Percentiles rank a stretch among this genome's conserved stretches.
Evolutionary conservation across 1,284 basidiomycete genomes (phyloP).

Genomic region (Cystobasidiaceae sp.): DNA sequence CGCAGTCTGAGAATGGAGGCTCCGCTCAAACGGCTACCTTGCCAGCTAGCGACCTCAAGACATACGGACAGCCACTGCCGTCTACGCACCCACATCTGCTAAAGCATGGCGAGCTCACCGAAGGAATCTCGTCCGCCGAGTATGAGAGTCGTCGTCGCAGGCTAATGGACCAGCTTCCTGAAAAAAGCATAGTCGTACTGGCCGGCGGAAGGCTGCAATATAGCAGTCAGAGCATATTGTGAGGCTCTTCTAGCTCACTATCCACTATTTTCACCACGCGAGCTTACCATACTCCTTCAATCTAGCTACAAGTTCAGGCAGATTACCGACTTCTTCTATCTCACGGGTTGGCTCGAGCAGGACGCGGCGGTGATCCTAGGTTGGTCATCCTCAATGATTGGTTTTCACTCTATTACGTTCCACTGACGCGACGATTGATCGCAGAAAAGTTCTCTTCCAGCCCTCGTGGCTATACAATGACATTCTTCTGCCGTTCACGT

Average conservation of each 20-base stretch:
- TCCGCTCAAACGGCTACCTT: neutral
- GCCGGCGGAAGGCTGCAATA: slow-evolving; percentile 76
- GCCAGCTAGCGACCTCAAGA: neutral
- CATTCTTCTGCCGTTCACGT: slow-evolving; percentile 75
- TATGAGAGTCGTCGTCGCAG: slow-evolving; percentile 70
- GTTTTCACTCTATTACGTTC: too few relatives aligned
- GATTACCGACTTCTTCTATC: slow-evolving; percentile 84
- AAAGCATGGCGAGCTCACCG: slow-evolving; percentile 65
- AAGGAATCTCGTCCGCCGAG: slow-evolving; percentile 73
- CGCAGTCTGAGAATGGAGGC: too few relatives aligned
- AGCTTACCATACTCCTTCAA: neutral
- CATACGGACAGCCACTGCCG: slow-evolving; percentile 68
- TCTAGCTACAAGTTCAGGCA: slow-evolving; percentile 90
- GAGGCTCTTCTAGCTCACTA: too few relatives aligned
- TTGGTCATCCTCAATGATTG: slow-evolving; percentile 45
- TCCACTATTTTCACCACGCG: neutral
- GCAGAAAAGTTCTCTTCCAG: slow-evolving; percentile 37
- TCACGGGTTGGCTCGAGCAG: slow-evolving; percentile 92
- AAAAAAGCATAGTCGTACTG: slow-evolving; percentile 70
- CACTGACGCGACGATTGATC: neutral
- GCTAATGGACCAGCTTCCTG: slow-evolving; percentile 72
- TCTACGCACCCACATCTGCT: slow-evolving; percentile 76
- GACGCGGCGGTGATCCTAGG: slow-evolving; percentile 80
- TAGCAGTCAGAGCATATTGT: slow-evolving; percentile 70
- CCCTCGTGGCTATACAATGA: slow-evolving; percentile 77